Percentiles rank a stretch among this genome's conserved stretches.
Evolutionary conservation across 768 basidiomycete species (phyloP).

Genomic region (Fomitopsis pulvina): DNA sequence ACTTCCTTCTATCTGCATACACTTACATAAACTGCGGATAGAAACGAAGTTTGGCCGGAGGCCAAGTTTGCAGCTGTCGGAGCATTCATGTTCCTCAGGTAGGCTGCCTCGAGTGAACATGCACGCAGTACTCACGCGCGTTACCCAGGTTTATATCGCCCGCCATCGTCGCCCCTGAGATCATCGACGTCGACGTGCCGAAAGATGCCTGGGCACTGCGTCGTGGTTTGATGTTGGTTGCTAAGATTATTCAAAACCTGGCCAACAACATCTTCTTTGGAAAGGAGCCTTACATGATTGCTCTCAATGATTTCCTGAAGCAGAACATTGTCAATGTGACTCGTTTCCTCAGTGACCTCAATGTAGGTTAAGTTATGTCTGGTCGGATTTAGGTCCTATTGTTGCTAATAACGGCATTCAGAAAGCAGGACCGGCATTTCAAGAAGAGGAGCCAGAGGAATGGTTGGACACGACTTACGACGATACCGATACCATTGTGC

Average conservation of each 20-base stretch:
- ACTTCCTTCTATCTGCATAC: background rate
- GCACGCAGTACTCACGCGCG: background rate
- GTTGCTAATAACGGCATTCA: background rate
- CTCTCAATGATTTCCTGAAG: constrained; percentile 68
- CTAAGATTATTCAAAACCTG: constrained; percentile 88
- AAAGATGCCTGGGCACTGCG: constrained; percentile 53
- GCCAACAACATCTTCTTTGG: constrained; percentile 94
- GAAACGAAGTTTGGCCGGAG: constrained; percentile 68
- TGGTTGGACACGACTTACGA: constrained; percentile 75
- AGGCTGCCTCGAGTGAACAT: constrained; percentile 6
- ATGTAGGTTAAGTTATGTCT: constrained; percentile 41
- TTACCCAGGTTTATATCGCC: constrained; percentile 77
- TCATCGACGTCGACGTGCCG: constrained; percentile 75
- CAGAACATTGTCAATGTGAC: constrained; percentile 69
- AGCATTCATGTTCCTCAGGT: constrained; percentile 89
- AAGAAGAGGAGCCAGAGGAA: constrained; percentile 59
- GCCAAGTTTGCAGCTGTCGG: constrained; percentile 78
- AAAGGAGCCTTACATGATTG: constrained; percentile 82
- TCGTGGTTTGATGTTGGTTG: constrained; percentile 78
- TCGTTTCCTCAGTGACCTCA: constrained; percentile 68
- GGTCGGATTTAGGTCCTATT: background rate
- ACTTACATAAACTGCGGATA: constrained; percentile 11
- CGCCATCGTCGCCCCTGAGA: constrained; percentile 81
- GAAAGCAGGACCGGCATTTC: constrained; percentile 5
- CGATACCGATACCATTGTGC: constrained; percentile 75